Evolutionary conservation across 2,329 filamentous ascomycete species (phyloP), one percentile per base, ranked within the genome.

Genomic region (Zalaria obscura): DNA sequence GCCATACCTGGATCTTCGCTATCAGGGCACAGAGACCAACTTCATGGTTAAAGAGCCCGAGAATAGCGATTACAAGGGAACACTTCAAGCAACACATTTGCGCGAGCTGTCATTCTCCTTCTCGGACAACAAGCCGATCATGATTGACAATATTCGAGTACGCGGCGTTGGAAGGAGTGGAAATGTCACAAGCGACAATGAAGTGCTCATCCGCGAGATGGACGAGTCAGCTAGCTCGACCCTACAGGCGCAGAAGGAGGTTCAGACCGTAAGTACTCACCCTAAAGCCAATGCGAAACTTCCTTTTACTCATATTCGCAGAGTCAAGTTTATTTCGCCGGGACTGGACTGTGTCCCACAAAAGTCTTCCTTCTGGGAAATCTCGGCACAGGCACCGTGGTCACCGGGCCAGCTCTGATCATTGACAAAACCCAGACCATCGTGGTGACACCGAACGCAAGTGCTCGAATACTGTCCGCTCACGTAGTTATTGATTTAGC

Each of bases 201-300:
- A 94, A 50, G 83, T 94, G 41, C 87, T 94, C 36, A 72, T 95
- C 5, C 88, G 94, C 47, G 88, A 94, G 86, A 93, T 49, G 72
- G 86, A 54, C 87, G 94, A 55, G 67, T 95, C 10, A 80, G 78
- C 51, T 72, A 76, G 5, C 69, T 89, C 44, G 74, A 72, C 45
- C 69, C 75, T 1, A 73, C 72, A 43, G 68, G 76, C 27, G 48
- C 71, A 0, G 66, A 74, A 1, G 65, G 70, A 3, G 64, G 66
- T 18, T 18, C 18, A 18, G 18, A 18, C 18, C 18, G 18, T 18
- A 18, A 18, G 18, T 18, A 18, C 18, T 18, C 2, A 18, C 18
- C 2, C n/a, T 64, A 73, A 38, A 84, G 83, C 54, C 68, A 72
- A 25, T 79, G 87, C 52, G 72, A 72, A n/a, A 72, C 62, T 3